Percentiles rank a stretch among this genome's conserved stretches.
Conservation (phyloP, 352 stramenopile species). For the Sclerospora graminicola region DNA sequence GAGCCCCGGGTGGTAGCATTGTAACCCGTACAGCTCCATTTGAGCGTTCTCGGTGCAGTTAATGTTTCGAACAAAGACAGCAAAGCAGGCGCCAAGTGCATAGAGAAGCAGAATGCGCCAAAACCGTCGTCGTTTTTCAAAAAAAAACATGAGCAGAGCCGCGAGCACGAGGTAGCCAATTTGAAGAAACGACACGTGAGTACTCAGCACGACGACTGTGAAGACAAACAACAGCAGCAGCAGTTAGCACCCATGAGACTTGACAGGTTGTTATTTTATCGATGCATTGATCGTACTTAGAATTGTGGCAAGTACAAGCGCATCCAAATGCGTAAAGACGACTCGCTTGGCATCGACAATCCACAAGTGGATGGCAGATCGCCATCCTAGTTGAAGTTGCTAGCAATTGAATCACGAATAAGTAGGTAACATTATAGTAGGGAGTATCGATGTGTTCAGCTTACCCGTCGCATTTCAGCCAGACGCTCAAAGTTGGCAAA, state of each 20-base stretch:
- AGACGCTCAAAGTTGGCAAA: constrained; percentile 30
- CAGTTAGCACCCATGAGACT: constrained; percentile 1
- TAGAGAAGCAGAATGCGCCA: constrained; percentile 76
- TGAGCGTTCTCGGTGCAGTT: constrained; percentile 35
- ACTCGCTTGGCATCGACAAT: constrained; percentile 60
- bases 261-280: background rate
- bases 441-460: background rate
- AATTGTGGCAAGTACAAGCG: constrained; percentile 72
- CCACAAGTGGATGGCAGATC: constrained; percentile 46
- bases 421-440: background rate
- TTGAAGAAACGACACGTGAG: constrained; percentile 71
- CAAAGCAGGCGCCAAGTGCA: constrained; percentile 56
- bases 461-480: constrained; percentile 41
- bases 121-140: constrained; percentile 60
- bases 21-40: constrained; percentile 55
- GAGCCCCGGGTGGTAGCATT: constrained; percentile 50
- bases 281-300: constrained; percentile 32
- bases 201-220: constrained; percentile 71
- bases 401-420: constrained; percentile 8
- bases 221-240: background rate
- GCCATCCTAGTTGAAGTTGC: constrained; percentile 45
- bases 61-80: constrained; percentile 69
- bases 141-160: constrained; percentile 73
- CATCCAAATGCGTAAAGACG: constrained; percentile 67
- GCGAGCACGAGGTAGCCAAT: constrained; percentile 77